Base-by-base conservation (phyloP, 2,329 filamentous ascomycete genomes). In the Aspergillus spinulosporus region DNA sequence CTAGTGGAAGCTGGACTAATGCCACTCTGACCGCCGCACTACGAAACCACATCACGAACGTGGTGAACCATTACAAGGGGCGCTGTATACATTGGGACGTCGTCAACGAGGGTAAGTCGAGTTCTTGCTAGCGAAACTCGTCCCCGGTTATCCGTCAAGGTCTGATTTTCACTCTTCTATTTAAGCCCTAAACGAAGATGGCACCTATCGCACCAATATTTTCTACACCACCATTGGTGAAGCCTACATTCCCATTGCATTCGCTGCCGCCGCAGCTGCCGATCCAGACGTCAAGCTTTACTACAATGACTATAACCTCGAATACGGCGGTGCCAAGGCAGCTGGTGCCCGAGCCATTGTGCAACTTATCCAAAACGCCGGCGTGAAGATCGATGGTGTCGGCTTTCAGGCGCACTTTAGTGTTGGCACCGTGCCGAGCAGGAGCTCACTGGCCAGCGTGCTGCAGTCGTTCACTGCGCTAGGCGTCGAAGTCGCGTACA, bases 21-120 rank as follows among this genome's bases (percentile, higher is more conserved):
- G 75, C 72, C 2, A 82, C 84, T 40, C 78, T 90, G 3, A 79
- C 78, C 12, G 72, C 74, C 3, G 79, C 83, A 15, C 74, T 88
- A 60, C 76, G 84, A 68, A 72, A 74, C 59, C 74, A 76, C 49
- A 74, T 75, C 48, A 72, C 69, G 39, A 72, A 67, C 34, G 63
- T 74, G 1, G 68, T 72, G 8, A 66, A 62, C 7, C 72, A 73
- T 54, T 76, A 68, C 56, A 71, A 69, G 50, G 70, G 68, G 1
- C 59, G 63, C 39, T 75, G 71, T 74, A 51, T 71, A 69, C 3
- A 75, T 15, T 26, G 73, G 74, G 72, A 75, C 59, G 72, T 75
- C 28, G 72, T 70, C 6, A 76, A 76, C 45, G 73, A 75, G 64
- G 69, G 67, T 71, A 49, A 12, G 53, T 37, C 11, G n/a, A 11